Base-by-base conservation (phyloP, 1,284 basidiomycete species). In the Pyrrhoderma lamaoense region DNA sequence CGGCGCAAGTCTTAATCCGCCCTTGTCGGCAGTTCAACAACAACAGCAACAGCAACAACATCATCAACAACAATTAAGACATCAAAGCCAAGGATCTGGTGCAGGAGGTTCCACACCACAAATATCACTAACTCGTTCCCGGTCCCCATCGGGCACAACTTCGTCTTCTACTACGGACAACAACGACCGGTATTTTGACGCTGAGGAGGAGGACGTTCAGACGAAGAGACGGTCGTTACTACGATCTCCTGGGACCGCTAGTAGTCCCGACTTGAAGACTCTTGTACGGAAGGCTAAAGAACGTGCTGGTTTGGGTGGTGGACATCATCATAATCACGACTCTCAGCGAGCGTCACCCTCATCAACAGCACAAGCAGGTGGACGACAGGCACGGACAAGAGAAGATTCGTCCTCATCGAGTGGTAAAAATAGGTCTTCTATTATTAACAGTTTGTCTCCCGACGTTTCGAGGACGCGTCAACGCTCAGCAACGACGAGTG, bases 211-310 rank as follows among this genome's bases (percentile, higher is more conserved):
- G 56, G 81, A 83, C 58, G 73, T 76, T 59, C 77, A 82, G 60
- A 78, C 79, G 18, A 87, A 88, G 65, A 79, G 89, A 39, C 76
- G 89, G 48, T 89, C 86, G 57, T 80, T 93, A 70, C 92, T 91
- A 65, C 77, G 91, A 54, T 84, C 86, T n/a, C 74, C 85, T 5
- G 91, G 90, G 45, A 92, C 89, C 1, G 86, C 89, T 21, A 89
- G 86, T 59, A 90, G 86, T 59, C 91, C 92, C 21, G 91, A 95
- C 66, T 74, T 94, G 21, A 86, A 88, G 3, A 91, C 88, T 2
- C 73, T 93, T 51, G 68, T 92, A 48, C 76, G 84, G 56, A 91
- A 90, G 67, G 82, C 85, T 34, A 87, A 82, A 65, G 84, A 85
- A 60, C 73, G 75, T 44, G 79, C 79, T 34, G 72, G 45, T 5